phyloP scores from a whole-genome alignment of 1,284 basidiomycete species.

The Chalciporus sp. region DNA sequence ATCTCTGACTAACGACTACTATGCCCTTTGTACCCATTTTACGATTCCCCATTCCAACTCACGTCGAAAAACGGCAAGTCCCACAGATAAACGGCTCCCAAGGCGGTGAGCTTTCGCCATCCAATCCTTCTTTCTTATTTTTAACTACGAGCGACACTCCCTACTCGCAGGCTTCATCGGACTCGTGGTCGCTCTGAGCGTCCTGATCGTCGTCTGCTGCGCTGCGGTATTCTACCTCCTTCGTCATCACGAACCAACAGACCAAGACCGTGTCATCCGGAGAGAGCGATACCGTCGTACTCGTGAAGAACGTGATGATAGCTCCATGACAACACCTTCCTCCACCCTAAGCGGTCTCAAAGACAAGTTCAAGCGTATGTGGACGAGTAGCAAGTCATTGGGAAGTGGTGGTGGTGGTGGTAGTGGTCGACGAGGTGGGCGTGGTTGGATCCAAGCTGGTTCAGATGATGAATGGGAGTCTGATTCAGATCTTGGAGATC shows the following conservation, averaged over 20 bases:
- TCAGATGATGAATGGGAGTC: constrained; percentile 42
- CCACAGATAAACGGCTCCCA: constrained; percentile 49
- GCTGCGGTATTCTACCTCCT: constrained; percentile 46
- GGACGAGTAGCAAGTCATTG: constrained; percentile 11
- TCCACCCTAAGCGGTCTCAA: constrained; percentile 11
- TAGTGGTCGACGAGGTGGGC: constrained; percentile 28
- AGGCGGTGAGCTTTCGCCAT: constrained; percentile 37
- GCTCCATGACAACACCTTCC: background rate
- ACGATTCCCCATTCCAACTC: background rate
- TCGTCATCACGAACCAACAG: constrained; percentile 40
- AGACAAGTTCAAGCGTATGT: constrained; percentile 22
- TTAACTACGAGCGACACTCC: constrained; percentile 29
- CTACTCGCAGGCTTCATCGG: constrained; percentile 40
- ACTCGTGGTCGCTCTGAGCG: constrained; percentile 44
- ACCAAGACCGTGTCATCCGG: constrained; percentile 29
- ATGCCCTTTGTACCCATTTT: background rate
- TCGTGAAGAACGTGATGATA: constrained; percentile 13
- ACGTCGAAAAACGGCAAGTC: constrained; percentile 30
- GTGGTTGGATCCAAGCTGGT: constrained; percentile 47
- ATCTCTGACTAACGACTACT: background rate
- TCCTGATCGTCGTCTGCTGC: constrained; percentile 47
- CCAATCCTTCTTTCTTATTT: background rate
- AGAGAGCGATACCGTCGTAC: constrained; percentile 24
- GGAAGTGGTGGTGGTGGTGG: background rate
- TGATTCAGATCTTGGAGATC: constrained; percentile 26